A percentile compares a stretch with the other conserved stretches of the same genome.
Conservation (phyloP, 352 stramenopile genomes). For the Globisporangium okanoganense region DNA sequence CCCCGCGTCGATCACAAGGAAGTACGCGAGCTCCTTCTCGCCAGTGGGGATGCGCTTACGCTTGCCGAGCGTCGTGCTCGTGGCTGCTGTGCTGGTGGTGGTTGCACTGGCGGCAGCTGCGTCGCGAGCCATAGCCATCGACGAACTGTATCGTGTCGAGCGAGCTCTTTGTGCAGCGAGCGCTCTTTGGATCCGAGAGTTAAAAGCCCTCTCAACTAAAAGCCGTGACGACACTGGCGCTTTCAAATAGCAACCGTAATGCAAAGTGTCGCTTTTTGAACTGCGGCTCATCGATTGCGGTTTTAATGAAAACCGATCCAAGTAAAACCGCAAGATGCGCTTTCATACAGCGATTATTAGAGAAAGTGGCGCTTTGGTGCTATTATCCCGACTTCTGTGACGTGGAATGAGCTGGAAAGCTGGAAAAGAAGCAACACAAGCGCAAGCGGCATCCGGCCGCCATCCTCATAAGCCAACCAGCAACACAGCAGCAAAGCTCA, state of each 20-base stretch:
- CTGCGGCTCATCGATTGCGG: no score
- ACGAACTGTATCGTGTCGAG: not conserved
- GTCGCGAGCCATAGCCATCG: not conserved
- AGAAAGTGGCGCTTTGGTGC: not conserved
- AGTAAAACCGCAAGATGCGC: no score
- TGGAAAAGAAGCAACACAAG: not conserved
- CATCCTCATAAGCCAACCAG: not conserved
- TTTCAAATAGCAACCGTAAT: not conserved
- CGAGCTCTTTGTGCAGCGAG: not conserved
- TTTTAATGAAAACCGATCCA: no score
- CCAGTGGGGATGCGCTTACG: constrained; percentile 1
- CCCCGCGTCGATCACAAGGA: not conserved
- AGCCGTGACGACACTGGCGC: no score
- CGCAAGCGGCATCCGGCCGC: not conserved
- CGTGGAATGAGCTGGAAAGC: not conserved
- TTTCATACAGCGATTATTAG: not conserved
- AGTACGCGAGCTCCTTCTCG: constrained; percentile 2
- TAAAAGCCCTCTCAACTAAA: no score
- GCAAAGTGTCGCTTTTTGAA: not conserved
- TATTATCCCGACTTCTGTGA: not conserved
- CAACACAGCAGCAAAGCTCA: not conserved
- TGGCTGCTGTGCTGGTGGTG: not conserved
- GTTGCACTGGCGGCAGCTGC: not conserved
- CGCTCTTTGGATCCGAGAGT: not conserved
- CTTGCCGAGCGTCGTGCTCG: not conserved